Percentiles rank a stretch among this genome's conserved stretches.
Conservation (phyloP, 2,329 filamentous ascomycete species). For the Venturia nashicola region DNA sequence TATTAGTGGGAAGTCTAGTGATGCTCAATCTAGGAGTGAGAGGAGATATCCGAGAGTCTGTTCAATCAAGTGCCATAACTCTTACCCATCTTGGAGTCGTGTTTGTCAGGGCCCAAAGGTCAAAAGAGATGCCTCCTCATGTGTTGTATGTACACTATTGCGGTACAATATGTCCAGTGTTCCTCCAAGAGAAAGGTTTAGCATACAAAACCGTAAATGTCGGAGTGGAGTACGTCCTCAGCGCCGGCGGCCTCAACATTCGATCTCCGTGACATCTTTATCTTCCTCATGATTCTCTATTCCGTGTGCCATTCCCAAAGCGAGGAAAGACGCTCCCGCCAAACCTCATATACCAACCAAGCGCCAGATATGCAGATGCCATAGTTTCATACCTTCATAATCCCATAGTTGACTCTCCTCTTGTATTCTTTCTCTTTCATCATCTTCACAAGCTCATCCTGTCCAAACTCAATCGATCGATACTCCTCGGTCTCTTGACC, state of each 20-base stretch:
- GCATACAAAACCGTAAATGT: background rate
- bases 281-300: background rate
- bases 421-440: background rate
- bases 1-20: background rate
- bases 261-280: background rate
- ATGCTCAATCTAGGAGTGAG: background rate
- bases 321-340: background rate
- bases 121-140: background rate
- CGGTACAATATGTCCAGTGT: background rate
- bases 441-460: conserved; percentile 52
- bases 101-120: background rate
- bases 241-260: background rate
- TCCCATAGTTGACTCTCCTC: background rate
- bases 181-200: background rate
- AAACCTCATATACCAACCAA: background rate
- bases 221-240: background rate
- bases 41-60: background rate
- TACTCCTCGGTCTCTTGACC: conserved; percentile 58
- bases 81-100: background rate
- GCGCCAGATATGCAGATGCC: background rate
- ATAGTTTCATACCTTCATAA: background rate
- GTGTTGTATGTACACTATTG: background rate
- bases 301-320: background rate
- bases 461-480: conserved; percentile 63
- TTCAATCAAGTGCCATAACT: background rate